Conservation (phyloP, 352 stramenopile genomes). For the Phytophthora rubi region DNA sequence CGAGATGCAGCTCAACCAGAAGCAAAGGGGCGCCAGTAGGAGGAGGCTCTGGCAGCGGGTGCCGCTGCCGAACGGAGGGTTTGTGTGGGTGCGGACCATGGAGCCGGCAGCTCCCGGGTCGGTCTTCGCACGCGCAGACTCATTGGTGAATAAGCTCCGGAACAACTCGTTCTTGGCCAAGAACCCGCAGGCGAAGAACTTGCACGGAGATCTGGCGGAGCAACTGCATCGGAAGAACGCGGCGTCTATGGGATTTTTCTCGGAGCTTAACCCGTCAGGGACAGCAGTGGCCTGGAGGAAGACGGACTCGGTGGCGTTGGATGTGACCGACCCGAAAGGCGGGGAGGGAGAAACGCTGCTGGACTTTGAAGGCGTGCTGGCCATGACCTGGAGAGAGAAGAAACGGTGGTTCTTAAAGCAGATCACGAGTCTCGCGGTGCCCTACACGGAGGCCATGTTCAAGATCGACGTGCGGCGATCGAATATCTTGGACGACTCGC, state of each 20-base stretch:
- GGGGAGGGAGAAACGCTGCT: constrained; percentile 37
- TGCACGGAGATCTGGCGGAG: constrained; percentile 58
- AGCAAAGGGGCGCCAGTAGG: constrained; percentile 60
- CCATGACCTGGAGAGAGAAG: constrained; percentile 75
- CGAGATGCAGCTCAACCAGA: constrained; percentile 73
- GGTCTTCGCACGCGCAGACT: constrained; percentile 43
- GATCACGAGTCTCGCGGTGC: constrained; percentile 56
- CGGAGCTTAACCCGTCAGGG: constrained; percentile 56
- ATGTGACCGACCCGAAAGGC: constrained; percentile 41
- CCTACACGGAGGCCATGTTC: constrained; percentile 68
- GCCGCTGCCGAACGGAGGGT: constrained; percentile 56
- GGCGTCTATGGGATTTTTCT: constrained; percentile 73
- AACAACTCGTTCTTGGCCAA: constrained; percentile 68
- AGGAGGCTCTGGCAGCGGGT: constrained; percentile 70
- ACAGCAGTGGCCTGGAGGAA: constrained; percentile 56
- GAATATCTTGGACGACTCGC: constrained; percentile 72
- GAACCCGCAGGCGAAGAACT: constrained; percentile 49
- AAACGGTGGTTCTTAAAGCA: constrained; percentile 83
- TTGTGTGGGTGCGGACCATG: constrained; percentile 70
- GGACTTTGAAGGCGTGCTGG: constrained; percentile 74
- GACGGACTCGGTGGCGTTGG: constrained; percentile 54
- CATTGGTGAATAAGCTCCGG: constrained; percentile 58
- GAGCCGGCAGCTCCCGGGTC: constrained; percentile 22
- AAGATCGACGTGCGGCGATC: constrained; percentile 62
- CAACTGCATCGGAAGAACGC: constrained; percentile 83